These are phyloP conservation scores for Begonia masoniana DNA, from an alignment of 306 rosid species.

Conservation along the genomic window DNA sequence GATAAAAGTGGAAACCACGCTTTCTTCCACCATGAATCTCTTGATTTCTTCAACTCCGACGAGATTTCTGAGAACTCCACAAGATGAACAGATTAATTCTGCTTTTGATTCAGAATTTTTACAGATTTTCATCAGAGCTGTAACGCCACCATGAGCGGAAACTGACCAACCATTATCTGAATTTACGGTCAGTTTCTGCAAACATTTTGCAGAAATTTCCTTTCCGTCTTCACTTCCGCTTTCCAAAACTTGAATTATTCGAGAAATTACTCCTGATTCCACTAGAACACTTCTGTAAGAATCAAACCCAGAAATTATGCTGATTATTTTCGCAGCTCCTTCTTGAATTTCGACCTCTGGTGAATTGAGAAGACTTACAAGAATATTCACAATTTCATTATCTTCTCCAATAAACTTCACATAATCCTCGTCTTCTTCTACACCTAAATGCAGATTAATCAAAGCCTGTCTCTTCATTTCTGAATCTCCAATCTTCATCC, in stretches of 20 bases:
- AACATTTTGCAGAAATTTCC: conserved; percentile 36
- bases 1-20: conserved; percentile 40
- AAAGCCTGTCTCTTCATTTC: conserved; percentile 63
- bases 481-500: conserved; percentile 64
- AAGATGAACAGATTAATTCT: conserved; percentile 54
- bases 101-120: conserved; percentile 25
- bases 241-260: conserved; percentile 63
- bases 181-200: conserved; percentile 61
- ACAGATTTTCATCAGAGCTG: conserved; percentile 43
- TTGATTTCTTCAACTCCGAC: conserved; percentile 61
- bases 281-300: conserved; percentile 33
- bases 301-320: conserved; percentile 41
- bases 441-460: conserved; percentile 29
- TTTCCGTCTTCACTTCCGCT: conserved; percentile 44
- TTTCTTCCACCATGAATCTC: conserved; percentile 77
- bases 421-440: conserved; percentile 57
- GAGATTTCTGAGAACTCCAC: conserved; percentile 65
- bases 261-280: conserved; percentile 46
- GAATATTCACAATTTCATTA: conserved; percentile 31
- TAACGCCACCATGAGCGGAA: conserved; percentile 86
- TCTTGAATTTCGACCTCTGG: conserved; percentile 48
- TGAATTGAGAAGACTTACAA: conserved; percentile 46
- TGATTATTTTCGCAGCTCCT: conserved; percentile 39
- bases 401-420: conserved; percentile 46
- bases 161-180: conserved; percentile 82